phyloP scores from a whole-genome alignment of 2,329 filamentous ascomycete genomes.

The Karstenula rhodostoma region DNA sequence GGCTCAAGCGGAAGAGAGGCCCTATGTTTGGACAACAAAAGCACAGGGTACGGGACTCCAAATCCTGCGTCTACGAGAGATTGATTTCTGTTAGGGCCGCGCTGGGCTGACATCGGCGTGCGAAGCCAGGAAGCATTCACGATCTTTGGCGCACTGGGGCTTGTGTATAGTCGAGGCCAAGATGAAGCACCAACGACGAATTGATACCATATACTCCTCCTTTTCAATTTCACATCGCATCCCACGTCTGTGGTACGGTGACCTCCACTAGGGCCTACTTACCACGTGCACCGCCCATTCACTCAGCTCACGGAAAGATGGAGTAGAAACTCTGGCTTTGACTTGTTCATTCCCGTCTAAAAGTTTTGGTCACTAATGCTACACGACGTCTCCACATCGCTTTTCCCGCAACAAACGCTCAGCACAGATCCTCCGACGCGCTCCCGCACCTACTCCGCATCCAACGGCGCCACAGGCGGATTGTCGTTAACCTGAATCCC shows the following conservation, averaged over 20 bases:
- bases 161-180: constrained; percentile 28
- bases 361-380: background rate
- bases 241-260: constrained; percentile 20
- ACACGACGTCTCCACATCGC: background rate
- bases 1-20: constrained; percentile 9
- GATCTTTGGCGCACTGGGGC: constrained; percentile 33
- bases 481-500: constrained; percentile 88
- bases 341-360: background rate
- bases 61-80: constrained; percentile 24
- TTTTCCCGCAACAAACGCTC: background rate
- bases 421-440: background rate
- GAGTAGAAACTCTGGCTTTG: background rate
- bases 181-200: constrained; percentile 28
- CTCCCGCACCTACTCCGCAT: constrained; percentile 69
- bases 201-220: constrained; percentile 30
- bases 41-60: constrained; percentile 27
- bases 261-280: background rate
- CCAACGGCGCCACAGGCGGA: constrained; percentile 75
- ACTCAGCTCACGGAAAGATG: background rate
- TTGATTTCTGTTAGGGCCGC: constrained; percentile 31
- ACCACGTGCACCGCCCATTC: background rate
- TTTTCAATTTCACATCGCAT: background rate
- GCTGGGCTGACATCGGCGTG: constrained; percentile 16
- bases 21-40: constrained; percentile 16
- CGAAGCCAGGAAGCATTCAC: constrained; percentile 20